phyloP scores from a whole-genome alignment of 2,329 filamentous ascomycete species.

The Fulvia fulva region DNA sequence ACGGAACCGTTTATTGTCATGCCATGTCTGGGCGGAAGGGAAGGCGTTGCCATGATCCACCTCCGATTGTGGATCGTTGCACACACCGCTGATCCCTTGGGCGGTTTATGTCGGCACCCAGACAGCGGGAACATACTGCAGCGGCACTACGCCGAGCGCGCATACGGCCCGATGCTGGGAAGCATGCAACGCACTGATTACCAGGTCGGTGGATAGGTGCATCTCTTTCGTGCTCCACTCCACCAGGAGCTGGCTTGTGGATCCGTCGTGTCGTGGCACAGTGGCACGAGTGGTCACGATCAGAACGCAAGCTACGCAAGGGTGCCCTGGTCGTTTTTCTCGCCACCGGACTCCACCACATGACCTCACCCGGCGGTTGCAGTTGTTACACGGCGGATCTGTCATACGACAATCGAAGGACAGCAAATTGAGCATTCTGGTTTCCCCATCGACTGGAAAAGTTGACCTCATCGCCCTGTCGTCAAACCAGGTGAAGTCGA shows the following conservation, averaged over 20 bases:
- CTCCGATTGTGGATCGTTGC: neutral
- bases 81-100: neutral
- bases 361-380: neutral
- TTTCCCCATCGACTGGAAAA: neutral
- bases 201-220: slow-evolving; percentile 5
- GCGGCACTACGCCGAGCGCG: neutral
- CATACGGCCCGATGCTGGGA: slow-evolving; percentile 1
- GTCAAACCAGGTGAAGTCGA: slow-evolving; percentile 1
- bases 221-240: neutral
- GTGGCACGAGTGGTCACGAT: too few species aligned
- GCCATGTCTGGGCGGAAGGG: neutral
- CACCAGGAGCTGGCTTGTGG: neutral
- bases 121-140: neutral
- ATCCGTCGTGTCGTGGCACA: neutral
- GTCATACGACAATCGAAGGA: neutral
- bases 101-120: slow-evolving; percentile 2
- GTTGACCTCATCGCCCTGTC: neutral
- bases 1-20: neutral
- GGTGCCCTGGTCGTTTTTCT: neutral
- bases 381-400: neutral
- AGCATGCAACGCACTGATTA: neutral
- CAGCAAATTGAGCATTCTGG: neutral
- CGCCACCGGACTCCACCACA: neutral
- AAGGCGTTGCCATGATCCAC: neutral
- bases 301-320: neutral